Evolutionary conservation across 257 asterid species (phyloP).

Genomic region (Fraxinus cuspidata): DNA sequence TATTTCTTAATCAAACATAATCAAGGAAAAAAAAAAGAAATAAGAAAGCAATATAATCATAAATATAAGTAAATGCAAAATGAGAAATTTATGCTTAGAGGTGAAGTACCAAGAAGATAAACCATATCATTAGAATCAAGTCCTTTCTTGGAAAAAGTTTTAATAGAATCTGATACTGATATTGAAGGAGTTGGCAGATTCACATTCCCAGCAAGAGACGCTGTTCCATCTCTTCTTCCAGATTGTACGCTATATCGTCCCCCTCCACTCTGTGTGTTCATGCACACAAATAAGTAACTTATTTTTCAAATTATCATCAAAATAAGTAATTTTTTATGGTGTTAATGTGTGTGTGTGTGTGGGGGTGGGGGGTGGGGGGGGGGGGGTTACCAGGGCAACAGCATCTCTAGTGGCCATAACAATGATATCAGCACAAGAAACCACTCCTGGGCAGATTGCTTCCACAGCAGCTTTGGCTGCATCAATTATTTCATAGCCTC

Average conservation of each 20-base stretch:
- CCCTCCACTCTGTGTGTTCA: conserved; percentile 47
- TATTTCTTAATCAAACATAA: too few species aligned
- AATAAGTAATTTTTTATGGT: neutral
- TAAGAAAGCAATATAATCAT: too few species aligned
- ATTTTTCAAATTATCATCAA: neutral
- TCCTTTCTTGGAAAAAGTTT: conserved; percentile 42
- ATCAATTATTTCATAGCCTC: conserved; percentile 57
- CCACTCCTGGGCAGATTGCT: conserved; percentile 41
- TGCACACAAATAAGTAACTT: neutral
- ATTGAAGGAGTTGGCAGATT: conserved; percentile 51
- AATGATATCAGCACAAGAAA: conserved; percentile 71
- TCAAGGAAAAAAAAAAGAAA: too few species aligned
- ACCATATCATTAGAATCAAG: conserved; percentile 51
- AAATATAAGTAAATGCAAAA: too few species aligned
- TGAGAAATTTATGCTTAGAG: too few species aligned
- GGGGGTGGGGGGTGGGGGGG: too few species aligned
- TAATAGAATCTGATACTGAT: conserved; percentile 39
- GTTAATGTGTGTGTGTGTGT: too few species aligned
- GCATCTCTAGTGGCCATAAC: conserved; percentile 65
- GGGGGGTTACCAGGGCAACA: conserved; percentile 45
- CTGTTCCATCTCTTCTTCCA: conserved; percentile 52
- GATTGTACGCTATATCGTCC: conserved; percentile 44
- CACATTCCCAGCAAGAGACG: conserved; percentile 36
- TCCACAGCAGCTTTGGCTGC: conserved; percentile 50
- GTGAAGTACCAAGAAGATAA: conserved; percentile 48